These are phyloP conservation scores for Ammopiptanthus mongolicus DNA, from an alignment of 306 rosid genomes.

Conservation along the genomic window DNA sequence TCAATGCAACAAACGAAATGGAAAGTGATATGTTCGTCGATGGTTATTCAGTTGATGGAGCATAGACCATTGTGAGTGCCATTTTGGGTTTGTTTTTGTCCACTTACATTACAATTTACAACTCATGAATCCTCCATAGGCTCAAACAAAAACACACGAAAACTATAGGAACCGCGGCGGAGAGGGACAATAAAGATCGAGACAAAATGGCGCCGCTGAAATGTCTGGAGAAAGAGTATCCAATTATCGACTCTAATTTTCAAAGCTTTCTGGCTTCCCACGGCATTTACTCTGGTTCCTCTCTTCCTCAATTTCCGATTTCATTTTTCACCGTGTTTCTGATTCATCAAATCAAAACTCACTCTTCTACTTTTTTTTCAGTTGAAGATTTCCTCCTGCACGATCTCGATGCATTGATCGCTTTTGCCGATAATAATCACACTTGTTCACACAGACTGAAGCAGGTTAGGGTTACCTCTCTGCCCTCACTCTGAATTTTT, in stretches of 20 bases:
- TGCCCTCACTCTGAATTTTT: neutral
- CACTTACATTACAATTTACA: too few relatives aligned
- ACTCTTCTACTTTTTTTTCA: constrained; percentile 21
- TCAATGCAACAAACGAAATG: too few relatives aligned
- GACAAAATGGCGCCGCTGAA: constrained; percentile 39
- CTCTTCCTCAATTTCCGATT: neutral
- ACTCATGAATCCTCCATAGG: too few relatives aligned
- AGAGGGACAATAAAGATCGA: too few relatives aligned
- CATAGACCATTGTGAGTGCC: too few relatives aligned
- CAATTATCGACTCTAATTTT: constrained; percentile 29
- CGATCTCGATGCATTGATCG: constrained; percentile 37
- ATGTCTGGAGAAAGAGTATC: constrained; percentile 28
- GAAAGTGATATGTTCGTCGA: too few relatives aligned
- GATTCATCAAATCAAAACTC: neutral
- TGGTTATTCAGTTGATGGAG: too few relatives aligned
- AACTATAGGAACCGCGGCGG: too few relatives aligned
- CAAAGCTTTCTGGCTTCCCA: constrained; percentile 36
- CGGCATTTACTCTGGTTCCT: constrained; percentile 31
- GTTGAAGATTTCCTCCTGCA: constrained; percentile 77
- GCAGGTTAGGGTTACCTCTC: constrained; percentile 43
- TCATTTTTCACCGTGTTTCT: neutral
- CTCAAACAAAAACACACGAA: too few relatives aligned
- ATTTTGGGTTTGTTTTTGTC: too few relatives aligned
- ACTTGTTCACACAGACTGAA: constrained; percentile 19
- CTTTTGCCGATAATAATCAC: constrained; percentile 19